Conservation (phyloP, 2,329 filamentous ascomycete genomes). For the Fusarium tjaetaba region DNA sequence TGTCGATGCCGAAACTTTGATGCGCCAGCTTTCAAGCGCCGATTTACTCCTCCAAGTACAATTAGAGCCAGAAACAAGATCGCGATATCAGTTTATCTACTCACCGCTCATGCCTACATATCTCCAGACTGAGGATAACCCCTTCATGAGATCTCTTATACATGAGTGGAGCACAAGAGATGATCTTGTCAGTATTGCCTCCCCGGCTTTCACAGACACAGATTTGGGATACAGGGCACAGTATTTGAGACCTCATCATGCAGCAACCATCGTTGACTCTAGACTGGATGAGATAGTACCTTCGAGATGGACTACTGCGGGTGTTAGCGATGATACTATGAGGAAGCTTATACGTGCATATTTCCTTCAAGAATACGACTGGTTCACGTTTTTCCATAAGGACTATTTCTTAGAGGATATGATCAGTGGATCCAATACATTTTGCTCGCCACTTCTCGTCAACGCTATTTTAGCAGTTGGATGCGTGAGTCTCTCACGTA, state of each 20-base stretch:
- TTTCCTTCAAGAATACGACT: slow-evolving; percentile 13
- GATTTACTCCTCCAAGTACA: slow-evolving; percentile 14
- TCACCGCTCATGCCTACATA: not conserved
- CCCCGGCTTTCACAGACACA: fast-evolving
- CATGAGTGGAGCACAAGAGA: slow-evolving; percentile 4
- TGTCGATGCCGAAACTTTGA: not conserved
- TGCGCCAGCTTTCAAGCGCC: not conserved
- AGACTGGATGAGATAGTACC: not conserved
- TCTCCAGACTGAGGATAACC: not conserved
- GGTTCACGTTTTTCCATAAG: slow-evolving; percentile 14
- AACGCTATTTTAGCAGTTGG: slow-evolving; percentile 15
- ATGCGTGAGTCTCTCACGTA: not conserved
- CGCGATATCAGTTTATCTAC: not conserved
- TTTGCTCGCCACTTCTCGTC: slow-evolving; percentile 9
- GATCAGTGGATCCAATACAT: not conserved
- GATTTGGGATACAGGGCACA: not conserved
- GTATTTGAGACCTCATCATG: slow-evolving; percentile 18
- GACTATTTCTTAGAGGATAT: slow-evolving; percentile 21
- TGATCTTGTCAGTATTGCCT: not conserved
- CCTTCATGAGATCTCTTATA: slow-evolving; percentile 5
- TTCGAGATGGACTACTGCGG: slow-evolving; percentile 3
- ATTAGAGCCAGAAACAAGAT: slow-evolving; percentile 1
- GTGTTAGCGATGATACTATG: not conserved
- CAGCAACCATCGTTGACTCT: slow-evolving; percentile 1
- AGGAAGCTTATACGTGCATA: not conserved